Percentiles rank a stretch among this genome's conserved stretches.
phyloP scores from a whole-genome alignment of 805 yeast genomes.

The Lipomyces lipofer region DNA sequence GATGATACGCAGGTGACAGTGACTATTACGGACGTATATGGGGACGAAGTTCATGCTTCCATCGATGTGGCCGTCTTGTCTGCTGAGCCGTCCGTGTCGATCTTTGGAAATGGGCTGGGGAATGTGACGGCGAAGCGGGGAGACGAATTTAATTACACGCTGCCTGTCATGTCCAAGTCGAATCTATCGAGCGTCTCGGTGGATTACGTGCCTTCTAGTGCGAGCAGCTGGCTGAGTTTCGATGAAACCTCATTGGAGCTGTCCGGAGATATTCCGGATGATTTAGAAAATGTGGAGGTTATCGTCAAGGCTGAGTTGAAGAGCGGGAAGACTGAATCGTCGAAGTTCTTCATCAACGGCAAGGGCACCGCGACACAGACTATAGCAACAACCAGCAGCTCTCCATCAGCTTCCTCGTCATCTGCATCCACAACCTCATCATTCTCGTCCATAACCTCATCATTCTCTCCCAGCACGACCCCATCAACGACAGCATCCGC shows the following conservation, averaged over 20 bases:
- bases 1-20: conserved; percentile 43
- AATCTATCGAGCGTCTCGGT: conserved; percentile 30
- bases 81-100: conserved; percentile 44
- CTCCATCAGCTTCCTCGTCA: conserved; percentile 34
- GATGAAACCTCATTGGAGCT: conserved; percentile 62
- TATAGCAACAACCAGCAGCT: conserved; percentile 14
- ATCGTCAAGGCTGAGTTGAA: conserved; percentile 58
- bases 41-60: conserved; percentile 38
- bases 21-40: conserved; percentile 43
- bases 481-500: conserved; percentile 35
- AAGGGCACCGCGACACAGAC: conserved; percentile 32
- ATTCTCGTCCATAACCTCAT: conserved; percentile 33
- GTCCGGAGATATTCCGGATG: conserved; percentile 61
- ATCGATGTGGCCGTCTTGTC: conserved; percentile 25
- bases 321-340: conserved; percentile 34
- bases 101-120: conserved; percentile 44
- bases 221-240: conserved; percentile 63
- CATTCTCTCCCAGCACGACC: conserved; percentile 38
- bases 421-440: conserved; percentile 37
- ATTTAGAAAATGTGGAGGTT: conserved; percentile 44
- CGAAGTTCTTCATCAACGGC: conserved; percentile 39
- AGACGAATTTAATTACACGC: conserved; percentile 65
- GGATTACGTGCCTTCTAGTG: conserved; percentile 14
- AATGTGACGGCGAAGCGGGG: conserved; percentile 45
- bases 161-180: conserved; percentile 66